These are phyloP conservation scores for Phallus indusiatus DNA, from an alignment of 768 basidiomycete species.

Conservation along the genomic window DNA sequence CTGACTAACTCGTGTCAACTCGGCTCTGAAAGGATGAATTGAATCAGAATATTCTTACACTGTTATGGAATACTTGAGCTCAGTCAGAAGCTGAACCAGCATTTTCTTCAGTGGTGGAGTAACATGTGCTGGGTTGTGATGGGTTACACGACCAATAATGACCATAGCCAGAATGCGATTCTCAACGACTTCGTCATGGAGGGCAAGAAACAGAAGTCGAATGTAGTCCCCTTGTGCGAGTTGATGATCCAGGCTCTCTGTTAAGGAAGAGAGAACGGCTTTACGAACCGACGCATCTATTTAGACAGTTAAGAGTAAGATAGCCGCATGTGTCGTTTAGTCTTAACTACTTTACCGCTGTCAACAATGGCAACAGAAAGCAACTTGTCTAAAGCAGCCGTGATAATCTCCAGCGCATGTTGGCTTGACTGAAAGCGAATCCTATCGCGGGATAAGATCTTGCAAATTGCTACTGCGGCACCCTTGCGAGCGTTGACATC, in stretches of 20 bases:
- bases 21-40: conserved; percentile 3
- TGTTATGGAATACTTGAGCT: conserved; percentile 36
- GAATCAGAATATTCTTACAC: conserved; percentile 21
- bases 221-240: conserved; percentile 40
- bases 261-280: conserved; percentile 31
- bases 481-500: conserved; percentile 31
- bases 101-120: conserved; percentile 38
- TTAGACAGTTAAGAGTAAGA: background rate
- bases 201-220: conserved; percentile 37
- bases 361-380: conserved; percentile 35
- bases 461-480: conserved; percentile 33
- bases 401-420: conserved; percentile 36
- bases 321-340: background rate
- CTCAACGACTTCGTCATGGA: conserved; percentile 39
- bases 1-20: conserved; percentile 15
- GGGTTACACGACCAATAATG: conserved; percentile 36
- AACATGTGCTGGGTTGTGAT: conserved; percentile 40
- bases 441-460: conserved; percentile 35
- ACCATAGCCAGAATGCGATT: conserved; percentile 36
- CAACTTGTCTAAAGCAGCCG: conserved; percentile 37
- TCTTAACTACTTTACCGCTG: conserved; percentile 24
- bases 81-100: conserved; percentile 38
- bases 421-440: conserved; percentile 37
- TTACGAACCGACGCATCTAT: conserved; percentile 32
- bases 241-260: conserved; percentile 36